These are phyloP conservation scores for Colletotrichum sp. DNA, from an alignment of 2,329 filamentous ascomycete species.

Conservation along the genomic window DNA sequence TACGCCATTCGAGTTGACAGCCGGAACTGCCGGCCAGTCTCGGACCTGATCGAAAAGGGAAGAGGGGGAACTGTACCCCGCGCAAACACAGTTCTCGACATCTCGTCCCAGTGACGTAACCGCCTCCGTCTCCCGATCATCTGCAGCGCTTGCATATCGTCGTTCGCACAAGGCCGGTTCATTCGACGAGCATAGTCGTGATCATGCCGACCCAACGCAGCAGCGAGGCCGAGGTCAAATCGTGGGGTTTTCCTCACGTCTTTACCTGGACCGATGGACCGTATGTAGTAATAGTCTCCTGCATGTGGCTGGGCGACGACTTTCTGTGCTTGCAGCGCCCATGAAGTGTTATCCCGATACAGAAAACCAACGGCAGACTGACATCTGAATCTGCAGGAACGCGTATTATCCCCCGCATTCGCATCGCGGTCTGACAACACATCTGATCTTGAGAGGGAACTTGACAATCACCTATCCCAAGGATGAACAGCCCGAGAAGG, in stretches of 20 bases:
- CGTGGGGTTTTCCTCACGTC: constrained; percentile 73
- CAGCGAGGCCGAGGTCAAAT: constrained; percentile 65
- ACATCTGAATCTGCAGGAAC: constrained; percentile 50
- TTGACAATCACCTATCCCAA: constrained; percentile 72
- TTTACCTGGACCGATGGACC: constrained; percentile 76
- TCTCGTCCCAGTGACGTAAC: constrained; percentile 8
- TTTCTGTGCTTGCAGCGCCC: not conserved
- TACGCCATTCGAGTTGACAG: not conserved
- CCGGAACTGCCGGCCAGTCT: not conserved
- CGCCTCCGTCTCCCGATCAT: not conserved
- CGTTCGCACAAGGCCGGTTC: not conserved
- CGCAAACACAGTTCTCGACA: not conserved
- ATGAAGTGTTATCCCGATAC: not conserved
- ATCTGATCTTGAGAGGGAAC: constrained; percentile 69
- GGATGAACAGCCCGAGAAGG: constrained; percentile 58
- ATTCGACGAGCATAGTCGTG: not conserved
- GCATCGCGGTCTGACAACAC: constrained; percentile 69
- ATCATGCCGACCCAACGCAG: constrained; percentile 40
- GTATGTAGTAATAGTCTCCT: constrained; percentile 51
- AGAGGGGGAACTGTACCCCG: not conserved
- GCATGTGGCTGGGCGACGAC: not conserved
- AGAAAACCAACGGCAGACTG: not conserved
- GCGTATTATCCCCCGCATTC: constrained; percentile 72
- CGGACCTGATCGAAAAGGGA: not conserved
- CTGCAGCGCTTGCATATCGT: not conserved